Conservation (phyloP, 2,329 filamentous ascomycete genomes). For the Aspergillus sp. region DNA sequence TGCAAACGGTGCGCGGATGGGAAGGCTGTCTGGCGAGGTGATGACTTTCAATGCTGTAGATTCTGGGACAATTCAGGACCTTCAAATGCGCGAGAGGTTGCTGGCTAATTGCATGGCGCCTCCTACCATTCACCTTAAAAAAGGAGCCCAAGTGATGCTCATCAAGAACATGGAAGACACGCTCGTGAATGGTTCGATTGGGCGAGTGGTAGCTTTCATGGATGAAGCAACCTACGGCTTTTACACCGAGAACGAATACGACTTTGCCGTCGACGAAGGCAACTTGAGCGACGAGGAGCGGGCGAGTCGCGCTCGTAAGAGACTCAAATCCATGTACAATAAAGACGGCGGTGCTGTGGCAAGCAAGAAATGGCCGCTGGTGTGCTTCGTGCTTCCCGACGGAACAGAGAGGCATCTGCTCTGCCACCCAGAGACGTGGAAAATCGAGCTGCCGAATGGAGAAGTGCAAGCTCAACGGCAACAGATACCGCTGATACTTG, state of each 20-base stretch:
- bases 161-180: slow-evolving; percentile 97
- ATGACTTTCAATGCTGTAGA: slow-evolving; percentile 67
- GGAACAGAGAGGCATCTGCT: slow-evolving; percentile 68
- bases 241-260: slow-evolving; percentile 50
- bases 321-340: slow-evolving; percentile 46
- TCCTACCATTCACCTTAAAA: slow-evolving; percentile 67
- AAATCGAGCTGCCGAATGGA: slow-evolving; percentile 90
- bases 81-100: slow-evolving; percentile 61
- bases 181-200: slow-evolving; percentile 88
- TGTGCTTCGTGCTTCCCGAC: slow-evolving; percentile 72
- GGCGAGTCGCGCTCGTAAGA: slow-evolving; percentile 41
- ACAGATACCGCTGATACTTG: slow-evolving; percentile 80
- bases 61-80: slow-evolving; percentile 58
- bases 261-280: slow-evolving; percentile 43
- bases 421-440: slow-evolving; percentile 85
- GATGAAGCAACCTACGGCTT: slow-evolving; percentile 52
- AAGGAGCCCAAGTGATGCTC: slow-evolving; percentile 96
- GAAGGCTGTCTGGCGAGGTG: slow-evolving; percentile 57
- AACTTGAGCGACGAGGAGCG: slow-evolving; percentile 37
- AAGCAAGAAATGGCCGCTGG: slow-evolving; percentile 63
- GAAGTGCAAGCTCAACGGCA: slow-evolving; percentile 81
- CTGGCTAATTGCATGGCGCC: slow-evolving; percentile 91
- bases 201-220: slow-evolving; percentile 77
- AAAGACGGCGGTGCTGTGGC: slow-evolving; percentile 40
- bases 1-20: slow-evolving; percentile 69